phyloP scores from a whole-genome alignment of 2,329 filamentous ascomycete genomes.

The Fusarium pseudonygamai region DNA sequence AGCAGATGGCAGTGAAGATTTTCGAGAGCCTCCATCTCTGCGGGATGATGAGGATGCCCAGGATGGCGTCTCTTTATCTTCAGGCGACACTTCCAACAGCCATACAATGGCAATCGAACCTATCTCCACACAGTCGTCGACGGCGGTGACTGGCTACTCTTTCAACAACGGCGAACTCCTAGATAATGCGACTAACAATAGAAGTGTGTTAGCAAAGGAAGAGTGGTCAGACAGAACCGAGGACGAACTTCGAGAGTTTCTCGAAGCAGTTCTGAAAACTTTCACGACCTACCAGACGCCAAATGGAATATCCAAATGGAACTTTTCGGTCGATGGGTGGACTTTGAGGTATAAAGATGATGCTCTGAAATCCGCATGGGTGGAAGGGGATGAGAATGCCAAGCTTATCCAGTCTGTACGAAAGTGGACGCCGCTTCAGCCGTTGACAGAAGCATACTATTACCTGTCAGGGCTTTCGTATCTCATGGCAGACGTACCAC shows the following conservation, averaged over 20 bases:
- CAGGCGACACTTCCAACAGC: neutral
- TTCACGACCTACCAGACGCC: slow-evolving; percentile 9
- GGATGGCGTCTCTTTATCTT: neutral
- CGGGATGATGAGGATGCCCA: neutral
- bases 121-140: neutral
- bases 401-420: neutral
- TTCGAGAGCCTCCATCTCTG: neutral
- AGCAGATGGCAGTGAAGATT: neutral
- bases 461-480: slow-evolving; percentile 14
- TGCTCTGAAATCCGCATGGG: neutral
- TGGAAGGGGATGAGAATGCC: neutral
- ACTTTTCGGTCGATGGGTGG: slow-evolving; percentile 11
- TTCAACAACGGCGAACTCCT: neutral
- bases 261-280: slow-evolving; percentile 9
- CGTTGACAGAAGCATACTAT: slow-evolving; percentile 3
- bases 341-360: neutral
- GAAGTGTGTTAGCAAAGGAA: neutral
- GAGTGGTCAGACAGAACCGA: slow-evolving; percentile 15
- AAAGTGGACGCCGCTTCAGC: neutral
- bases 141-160: neutral
- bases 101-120: neutral
- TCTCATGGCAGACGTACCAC: neutral
- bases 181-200: neutral
- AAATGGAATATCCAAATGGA: slow-evolving; percentile 7
- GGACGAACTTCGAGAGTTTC: slow-evolving; percentile 13